phyloP scores from a whole-genome alignment of 768 basidiomycete genomes.

The Rhizopogon salebrosus region DNA sequence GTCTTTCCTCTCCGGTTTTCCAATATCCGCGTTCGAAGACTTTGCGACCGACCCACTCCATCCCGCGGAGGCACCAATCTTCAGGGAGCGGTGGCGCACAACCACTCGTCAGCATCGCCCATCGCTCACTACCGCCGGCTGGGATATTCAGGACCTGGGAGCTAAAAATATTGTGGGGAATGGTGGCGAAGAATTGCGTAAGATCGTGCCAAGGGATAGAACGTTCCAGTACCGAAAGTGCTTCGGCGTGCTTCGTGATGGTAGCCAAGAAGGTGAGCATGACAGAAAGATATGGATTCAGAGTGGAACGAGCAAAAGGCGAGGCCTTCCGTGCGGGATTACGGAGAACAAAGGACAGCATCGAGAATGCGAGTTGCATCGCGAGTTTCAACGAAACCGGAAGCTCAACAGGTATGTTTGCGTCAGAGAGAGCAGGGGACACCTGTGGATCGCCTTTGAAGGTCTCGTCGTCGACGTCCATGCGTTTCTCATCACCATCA shows the following conservation, averaged over 20 bases:
- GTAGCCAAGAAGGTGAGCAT: conserved; percentile 87
- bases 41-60: conserved; percentile 91
- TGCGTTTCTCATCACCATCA: conserved; percentile 45
- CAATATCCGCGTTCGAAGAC: conserved; percentile 95
- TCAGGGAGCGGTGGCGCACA: conserved; percentile 76
- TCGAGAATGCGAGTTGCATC: conserved; percentile 70
- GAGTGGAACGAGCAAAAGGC: conserved; percentile 44
- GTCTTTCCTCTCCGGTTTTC: conserved; percentile 69
- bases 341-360: conserved; percentile 68
- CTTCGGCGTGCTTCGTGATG: conserved; percentile 57
- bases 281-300: conserved; percentile 86
- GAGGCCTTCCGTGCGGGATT: conserved; percentile 57
- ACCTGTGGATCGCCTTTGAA: conserved; percentile 19
- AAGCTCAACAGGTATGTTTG: conserved; percentile 36
- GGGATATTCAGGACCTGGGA: conserved; percentile 36
- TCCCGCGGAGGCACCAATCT: conserved; percentile 93
- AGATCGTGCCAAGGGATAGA: conserved; percentile 82
- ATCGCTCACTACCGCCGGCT: conserved; percentile 40
- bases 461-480: conserved; percentile 60
- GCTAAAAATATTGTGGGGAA: conserved; percentile 50
- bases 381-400: conserved; percentile 70
- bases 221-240: conserved; percentile 62
- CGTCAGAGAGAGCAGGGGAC: conserved; percentile 25
- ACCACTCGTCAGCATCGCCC: conserved; percentile 64
- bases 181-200: conserved; percentile 53